These are phyloP conservation scores for Leucocoprinus gongylophorus DNA, from an alignment of 1,284 basidiomycete genomes.

Conservation along the genomic window DNA sequence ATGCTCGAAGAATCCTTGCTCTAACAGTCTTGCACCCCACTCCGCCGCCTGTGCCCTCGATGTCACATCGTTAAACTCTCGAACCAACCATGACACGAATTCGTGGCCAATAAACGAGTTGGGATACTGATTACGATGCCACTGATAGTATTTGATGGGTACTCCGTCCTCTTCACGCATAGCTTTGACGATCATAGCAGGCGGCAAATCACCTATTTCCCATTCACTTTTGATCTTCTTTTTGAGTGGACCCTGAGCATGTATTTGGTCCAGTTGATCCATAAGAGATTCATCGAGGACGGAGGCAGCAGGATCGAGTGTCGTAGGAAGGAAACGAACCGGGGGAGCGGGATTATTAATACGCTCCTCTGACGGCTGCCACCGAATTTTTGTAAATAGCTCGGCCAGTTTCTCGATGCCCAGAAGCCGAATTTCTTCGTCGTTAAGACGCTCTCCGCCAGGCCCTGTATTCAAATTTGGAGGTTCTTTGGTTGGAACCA, in stretches of 20 bases:
- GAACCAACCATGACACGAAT: constrained; percentile 80
- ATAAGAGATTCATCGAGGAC: constrained; percentile 73
- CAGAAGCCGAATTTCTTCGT: constrained; percentile 82
- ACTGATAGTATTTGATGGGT: constrained; percentile 69
- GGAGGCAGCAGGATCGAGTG: constrained; percentile 72
- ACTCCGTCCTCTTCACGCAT: constrained; percentile 78
- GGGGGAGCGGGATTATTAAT: constrained; percentile 41
- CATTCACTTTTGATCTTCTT: constrained; percentile 75
- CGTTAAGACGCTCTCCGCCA: constrained; percentile 65
- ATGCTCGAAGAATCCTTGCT: constrained; percentile 80
- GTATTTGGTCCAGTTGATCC: constrained; percentile 73
- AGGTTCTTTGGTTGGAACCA: constrained; percentile 78
- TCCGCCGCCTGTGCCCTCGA: constrained; percentile 74
- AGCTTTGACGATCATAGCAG: constrained; percentile 58
- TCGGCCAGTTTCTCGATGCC: constrained; percentile 92
- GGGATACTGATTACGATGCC: constrained; percentile 62
- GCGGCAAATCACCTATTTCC: constrained; percentile 58
- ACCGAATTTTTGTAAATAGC: constrained; percentile 75
- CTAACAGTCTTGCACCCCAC: constrained; percentile 67
- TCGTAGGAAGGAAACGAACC: constrained; percentile 72
- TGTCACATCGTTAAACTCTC: constrained; percentile 80
- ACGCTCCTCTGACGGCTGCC: constrained; percentile 62
- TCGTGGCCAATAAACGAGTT: constrained; percentile 85
- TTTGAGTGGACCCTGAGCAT: constrained; percentile 61
- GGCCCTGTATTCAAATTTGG: constrained; percentile 51